Base-by-base conservation (phyloP, 2,329 filamentous ascomycete species). In the Fusarium sp. region DNA sequence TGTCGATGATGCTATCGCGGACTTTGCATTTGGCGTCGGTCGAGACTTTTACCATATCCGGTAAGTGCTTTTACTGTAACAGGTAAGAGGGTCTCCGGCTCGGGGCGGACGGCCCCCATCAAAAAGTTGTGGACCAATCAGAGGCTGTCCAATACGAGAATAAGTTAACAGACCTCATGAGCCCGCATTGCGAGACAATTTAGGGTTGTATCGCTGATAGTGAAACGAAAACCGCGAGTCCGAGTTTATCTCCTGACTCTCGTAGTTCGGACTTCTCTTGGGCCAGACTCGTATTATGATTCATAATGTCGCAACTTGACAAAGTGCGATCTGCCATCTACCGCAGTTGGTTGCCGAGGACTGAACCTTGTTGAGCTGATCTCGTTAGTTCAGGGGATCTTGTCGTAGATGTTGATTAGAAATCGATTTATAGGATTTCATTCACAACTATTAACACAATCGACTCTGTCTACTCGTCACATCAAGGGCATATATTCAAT, bases 1-100 rank as follows among this genome's bases (percentile, higher is more conserved):
- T 19, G 38, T 69, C 58, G 40, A 58, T 69, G 65, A 69, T 64
- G 57, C 30, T 69, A 53, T 64, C 18, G 9, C 66, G 58, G 61
- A 64, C 38, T 64, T 53, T 60, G 33, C n/a, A 32, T 21, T 40
- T 23, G 16, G 28, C 19, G 35, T 33, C 46, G 52, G 57, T 28
- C 47, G 57, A 40, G 53, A 60, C 9, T n/a, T 53, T 72, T 72
- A 23, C 71, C 40, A 23, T 9, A 60, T 72, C 38, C 12, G 40
- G 71, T 58, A 68, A 73, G 47, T 58, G 57, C 13, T 15, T 38
- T 69, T 69, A 37, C 71, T 8, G 11, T 6, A 60, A 57, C 38
- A 4, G 40, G 71, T 58, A 74, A 73, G 47, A 30, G 37, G 50
- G n/a, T 53, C 60, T 40, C 50, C 60, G 52, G 8, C 5, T 7